These are phyloP conservation scores for Thelonectria rubi DNA, from an alignment of 2,329 filamentous ascomycete species.

Conservation along the genomic window DNA sequence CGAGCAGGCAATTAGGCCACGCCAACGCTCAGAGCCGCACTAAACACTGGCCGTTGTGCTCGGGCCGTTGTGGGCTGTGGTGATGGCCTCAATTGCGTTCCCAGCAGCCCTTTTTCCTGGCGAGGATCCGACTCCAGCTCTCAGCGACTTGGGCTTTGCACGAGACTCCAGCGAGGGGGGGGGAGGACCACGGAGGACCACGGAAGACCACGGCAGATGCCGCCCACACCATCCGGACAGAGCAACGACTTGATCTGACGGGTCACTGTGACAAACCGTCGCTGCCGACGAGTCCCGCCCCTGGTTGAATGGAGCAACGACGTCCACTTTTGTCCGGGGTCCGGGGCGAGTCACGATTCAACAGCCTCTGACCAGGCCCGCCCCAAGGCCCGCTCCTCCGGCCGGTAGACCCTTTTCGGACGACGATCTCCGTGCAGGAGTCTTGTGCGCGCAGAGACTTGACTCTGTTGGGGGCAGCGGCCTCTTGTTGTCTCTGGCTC, in stretches of 20 bases:
- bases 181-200: no score
- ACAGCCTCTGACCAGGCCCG: constrained; percentile 35
- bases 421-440: constrained; percentile 39
- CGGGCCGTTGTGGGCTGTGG: background rate
- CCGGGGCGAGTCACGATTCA: constrained; percentile 36
- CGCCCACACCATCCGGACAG: constrained; percentile 37
- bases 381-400: constrained; percentile 35
- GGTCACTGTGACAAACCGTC: constrained; percentile 38
- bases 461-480: constrained; percentile 38
- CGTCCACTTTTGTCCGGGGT: constrained; percentile 40
- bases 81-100: background rate
- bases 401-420: constrained; percentile 41
- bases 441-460: constrained; percentile 37
- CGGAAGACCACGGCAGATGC: constrained; percentile 43
- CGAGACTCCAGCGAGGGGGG: constrained; percentile 25
- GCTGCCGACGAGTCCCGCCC: constrained; percentile 44
- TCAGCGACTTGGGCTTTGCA: background rate
- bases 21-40: constrained; percentile 28
- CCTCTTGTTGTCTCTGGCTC: constrained; percentile 30
- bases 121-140: constrained; percentile 19
- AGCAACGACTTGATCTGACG: constrained; percentile 31
- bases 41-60: constrained; percentile 13
- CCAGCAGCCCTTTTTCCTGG: constrained; percentile 5
- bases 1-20: constrained; percentile 23
- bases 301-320: constrained; percentile 34